Base-by-base conservation (phyloP, 2,329 filamentous ascomycete genomes). In the Bipolaris sorokiniana region DNA sequence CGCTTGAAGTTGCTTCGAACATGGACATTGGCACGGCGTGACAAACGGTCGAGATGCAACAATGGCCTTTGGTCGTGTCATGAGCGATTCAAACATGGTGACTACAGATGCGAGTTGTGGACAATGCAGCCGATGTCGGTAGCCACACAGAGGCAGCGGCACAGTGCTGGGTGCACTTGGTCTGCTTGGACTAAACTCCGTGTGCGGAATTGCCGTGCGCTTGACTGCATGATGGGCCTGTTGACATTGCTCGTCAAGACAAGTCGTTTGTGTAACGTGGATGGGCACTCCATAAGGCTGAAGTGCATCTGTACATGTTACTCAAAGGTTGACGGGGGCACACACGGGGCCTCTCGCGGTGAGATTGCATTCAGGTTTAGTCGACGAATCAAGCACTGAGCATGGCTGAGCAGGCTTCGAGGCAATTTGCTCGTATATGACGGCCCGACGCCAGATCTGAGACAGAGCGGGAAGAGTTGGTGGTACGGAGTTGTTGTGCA, bases 71-170 rank as follows among this genome's bases (percentile, higher is more conserved):
- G 47, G 26, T 13, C 33, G 48, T 34, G n/a, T 38, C 38, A 16
- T 40, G 23, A 40, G 36, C 15, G 13, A 40, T 15, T 42, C 47
- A 40, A 51, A 61, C 56, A 59, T 64, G 67, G 65, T 65, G 68
- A 47, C 65, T 62, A 59, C 54, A 56, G 58, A 62, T 61, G 54
- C 18, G 62, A 58, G 57, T 59, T 47, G 54, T 56, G 23, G 56
- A 41, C 45, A 23, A 54, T 49, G 55, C 64, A 58, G 62, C 62
- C 66, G 63, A 70, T 63, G 65, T 70, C 63, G 68, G 67, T 64
- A 62, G 52, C 61, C 49, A 20, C 52, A 56, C 51, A 40, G 46
- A 54, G 62, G 50, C 33, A 47, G 56, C 42, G 36, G 52, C 58
- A 58, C 58, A 44, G 26, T 28, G 48, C 55, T 44, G 38, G 40